Percentiles rank a stretch among this genome's conserved stretches.
Conservation (phyloP, 345 rosid genomes). For the Pistacia integerrima region DNA sequence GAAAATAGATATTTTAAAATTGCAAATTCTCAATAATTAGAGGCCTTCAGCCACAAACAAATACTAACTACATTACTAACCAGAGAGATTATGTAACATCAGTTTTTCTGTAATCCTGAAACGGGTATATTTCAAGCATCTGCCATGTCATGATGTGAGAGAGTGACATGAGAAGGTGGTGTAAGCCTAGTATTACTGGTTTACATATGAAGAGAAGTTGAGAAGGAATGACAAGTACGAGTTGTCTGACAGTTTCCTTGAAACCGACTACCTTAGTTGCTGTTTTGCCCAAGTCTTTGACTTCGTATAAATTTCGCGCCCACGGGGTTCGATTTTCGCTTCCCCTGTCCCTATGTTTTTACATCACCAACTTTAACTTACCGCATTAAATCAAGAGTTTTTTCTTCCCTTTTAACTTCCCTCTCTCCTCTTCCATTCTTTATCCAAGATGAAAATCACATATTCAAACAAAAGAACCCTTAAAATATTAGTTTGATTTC, state of each 20-base stretch:
- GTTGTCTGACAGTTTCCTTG: not conserved
- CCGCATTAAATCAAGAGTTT: too few relatives aligned
- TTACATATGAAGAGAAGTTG: constrained; percentile 3
- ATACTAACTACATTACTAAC: not conserved
- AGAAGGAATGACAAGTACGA: not conserved
- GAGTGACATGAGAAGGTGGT: too few relatives aligned
- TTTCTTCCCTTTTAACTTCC: not conserved
- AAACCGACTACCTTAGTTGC: not conserved
- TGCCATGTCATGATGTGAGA: too few relatives aligned
- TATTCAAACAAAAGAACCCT: too few relatives aligned
- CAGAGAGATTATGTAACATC: not conserved
- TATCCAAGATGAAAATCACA: too few relatives aligned
- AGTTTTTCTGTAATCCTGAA: not conserved
- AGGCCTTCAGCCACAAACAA: not conserved
- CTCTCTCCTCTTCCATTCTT: not conserved
- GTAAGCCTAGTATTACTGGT: too few relatives aligned
- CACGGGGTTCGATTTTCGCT: not conserved
- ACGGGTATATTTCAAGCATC: not conserved
- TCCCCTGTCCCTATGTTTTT: not conserved
- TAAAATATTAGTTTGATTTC: too few relatives aligned
- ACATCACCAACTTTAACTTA: too few relatives aligned
- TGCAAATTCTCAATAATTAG: not conserved
- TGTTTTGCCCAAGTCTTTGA: not conserved
- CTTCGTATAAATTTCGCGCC: not conserved
- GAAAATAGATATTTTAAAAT: not conserved